Evolutionary conservation across 208 protist species (phyloP).

Genomic region (Trypanosoma avium): DNA sequence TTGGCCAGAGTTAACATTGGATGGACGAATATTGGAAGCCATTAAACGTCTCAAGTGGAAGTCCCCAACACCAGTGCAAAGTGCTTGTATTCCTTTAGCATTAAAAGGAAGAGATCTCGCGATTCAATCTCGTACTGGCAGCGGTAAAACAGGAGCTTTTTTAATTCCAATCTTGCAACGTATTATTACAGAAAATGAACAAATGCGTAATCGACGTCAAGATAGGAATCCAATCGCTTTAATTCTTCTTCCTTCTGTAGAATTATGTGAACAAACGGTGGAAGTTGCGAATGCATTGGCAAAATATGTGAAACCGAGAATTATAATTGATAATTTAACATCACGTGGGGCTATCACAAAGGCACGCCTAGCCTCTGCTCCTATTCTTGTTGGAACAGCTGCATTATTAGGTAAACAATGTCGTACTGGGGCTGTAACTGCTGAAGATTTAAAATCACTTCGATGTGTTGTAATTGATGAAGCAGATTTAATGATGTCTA

Average conservation of each 20-base stretch:
- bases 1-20: conserved; percentile 82
- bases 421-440: conserved; percentile 50
- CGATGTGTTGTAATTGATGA: conserved; percentile 95
- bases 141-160: conserved; percentile 90
- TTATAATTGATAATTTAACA: conserved; percentile 85
- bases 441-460: conserved; percentile 59
- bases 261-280: conserved; percentile 95
- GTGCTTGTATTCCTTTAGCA: conserved; percentile 91
- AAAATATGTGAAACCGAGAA: conserved; percentile 78
- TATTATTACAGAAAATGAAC: conserved; percentile 78
- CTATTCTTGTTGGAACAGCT: conserved; percentile 85
- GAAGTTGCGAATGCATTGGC: conserved; percentile 67
- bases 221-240: conserved; percentile 78
- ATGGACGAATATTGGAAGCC: conserved; percentile 79
- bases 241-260: conserved; percentile 95
- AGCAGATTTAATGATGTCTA: conserved; percentile 95
- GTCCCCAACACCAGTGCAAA: conserved; percentile 93
- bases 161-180: conserved; percentile 86
- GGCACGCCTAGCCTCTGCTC: conserved; percentile 58
- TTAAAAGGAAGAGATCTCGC: conserved; percentile 91
- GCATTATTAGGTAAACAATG: conserved; percentile 77
- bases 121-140: conserved; percentile 87
- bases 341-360: conserved; percentile 54
- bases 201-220: conserved; percentile 40
- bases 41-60: conserved; percentile 81